Conservation (phyloP, 2,329 filamentous ascomycete species). For the Shiraia bambusicola region DNA sequence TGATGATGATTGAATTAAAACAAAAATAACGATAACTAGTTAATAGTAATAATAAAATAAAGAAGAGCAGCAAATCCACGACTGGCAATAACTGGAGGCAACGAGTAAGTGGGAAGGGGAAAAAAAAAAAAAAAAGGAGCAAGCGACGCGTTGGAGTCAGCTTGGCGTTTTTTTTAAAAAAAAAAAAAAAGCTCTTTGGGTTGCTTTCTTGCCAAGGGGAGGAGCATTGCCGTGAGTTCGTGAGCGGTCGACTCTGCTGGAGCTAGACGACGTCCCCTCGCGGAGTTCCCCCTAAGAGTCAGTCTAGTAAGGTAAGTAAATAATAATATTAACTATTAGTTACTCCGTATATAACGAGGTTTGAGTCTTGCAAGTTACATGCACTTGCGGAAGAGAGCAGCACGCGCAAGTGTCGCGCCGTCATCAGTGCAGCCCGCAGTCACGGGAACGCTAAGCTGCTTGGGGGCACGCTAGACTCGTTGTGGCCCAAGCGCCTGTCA, state of each 20-base stretch:
- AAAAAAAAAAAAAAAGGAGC: no score
- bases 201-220: no score
- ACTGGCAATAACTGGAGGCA: constrained; percentile 16
- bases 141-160: constrained; percentile 18
- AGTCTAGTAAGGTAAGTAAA: not conserved
- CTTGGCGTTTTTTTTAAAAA: no score
- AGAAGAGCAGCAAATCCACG: constrained; percentile 7
- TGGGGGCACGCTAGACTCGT: no score
- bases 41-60: no score
- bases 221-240: constrained; percentile 1
- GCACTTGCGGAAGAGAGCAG: constrained; percentile 18
- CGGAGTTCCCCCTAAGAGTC: no score
- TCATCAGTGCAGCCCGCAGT: constrained; percentile 17
- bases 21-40: no score
- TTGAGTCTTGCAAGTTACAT: no score
- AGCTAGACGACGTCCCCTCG: not conserved
- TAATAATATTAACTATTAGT: constrained; percentile 27
- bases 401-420: constrained; percentile 14
- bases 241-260: not conserved
- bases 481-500: constrained; percentile 19
- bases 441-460: constrained; percentile 12
- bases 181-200: no score
- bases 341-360: no score
- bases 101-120: no score
- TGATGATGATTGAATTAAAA: no score